A percentile compares a stretch with the other conserved stretches of the same genome.
phyloP scores from a whole-genome alignment of 805 yeast genomes.

The Metschnikowia henanensis region DNA sequence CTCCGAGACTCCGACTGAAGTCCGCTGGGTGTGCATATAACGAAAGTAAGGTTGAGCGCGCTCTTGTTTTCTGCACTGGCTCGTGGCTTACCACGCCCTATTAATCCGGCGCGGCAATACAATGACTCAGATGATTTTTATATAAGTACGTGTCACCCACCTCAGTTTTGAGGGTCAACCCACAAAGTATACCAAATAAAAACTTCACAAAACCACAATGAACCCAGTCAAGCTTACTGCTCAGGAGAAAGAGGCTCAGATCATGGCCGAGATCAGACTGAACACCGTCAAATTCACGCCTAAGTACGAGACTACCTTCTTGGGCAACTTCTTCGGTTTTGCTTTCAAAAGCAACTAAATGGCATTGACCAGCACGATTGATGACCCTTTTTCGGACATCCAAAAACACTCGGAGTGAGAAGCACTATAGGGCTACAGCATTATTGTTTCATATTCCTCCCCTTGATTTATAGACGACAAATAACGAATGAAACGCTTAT shows the following conservation, averaged over 20 bases:
- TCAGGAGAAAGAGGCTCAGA: conserved; percentile 45
- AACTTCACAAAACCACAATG: conserved; percentile 3
- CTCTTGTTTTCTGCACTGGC: background rate
- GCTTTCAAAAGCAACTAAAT: conserved; percentile 15
- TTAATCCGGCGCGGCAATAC: conserved; percentile 8
- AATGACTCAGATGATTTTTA: background rate
- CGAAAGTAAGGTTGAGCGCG: background rate
- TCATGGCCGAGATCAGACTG: conserved; percentile 44
- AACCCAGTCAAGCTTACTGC: conserved; percentile 25
- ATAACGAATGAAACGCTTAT: conserved; percentile 8
- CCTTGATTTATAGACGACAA: conserved; percentile 8
- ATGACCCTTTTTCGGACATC: no score
- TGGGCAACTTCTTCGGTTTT: conserved; percentile 41
- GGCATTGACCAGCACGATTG: no score
- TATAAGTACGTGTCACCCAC: conserved; percentile 5
- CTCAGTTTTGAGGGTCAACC: background rate
- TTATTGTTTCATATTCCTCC: no score
- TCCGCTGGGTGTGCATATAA: background rate
- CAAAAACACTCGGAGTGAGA: no score
- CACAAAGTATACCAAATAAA: background rate
- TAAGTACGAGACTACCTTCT: conserved; percentile 41
- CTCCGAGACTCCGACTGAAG: background rate
- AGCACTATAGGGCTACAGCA: no score
- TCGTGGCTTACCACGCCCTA: background rate
- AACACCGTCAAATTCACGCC: conserved; percentile 34